Evolutionary conservation across 495 filamentous ascomycete species (phyloP), one percentile per base, ranked within the genome.

Genomic region (Hyaloscypha finlandica): DNA sequence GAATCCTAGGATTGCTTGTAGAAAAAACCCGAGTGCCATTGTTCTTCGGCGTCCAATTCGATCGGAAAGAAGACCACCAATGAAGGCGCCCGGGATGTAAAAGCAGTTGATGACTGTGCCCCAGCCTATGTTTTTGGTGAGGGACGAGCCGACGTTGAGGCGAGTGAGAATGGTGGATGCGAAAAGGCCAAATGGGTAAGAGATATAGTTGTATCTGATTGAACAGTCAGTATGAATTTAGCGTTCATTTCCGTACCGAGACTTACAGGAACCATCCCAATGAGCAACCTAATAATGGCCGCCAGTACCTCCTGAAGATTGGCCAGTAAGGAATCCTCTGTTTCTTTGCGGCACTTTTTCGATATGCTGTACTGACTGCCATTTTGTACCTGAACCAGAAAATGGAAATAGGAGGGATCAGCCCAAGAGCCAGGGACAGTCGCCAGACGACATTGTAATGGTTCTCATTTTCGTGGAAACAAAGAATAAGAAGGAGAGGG

Each of bases 371-470:
- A 2, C 80, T 80, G 67, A 83, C 81, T 16, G 81, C 71, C 77
- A 84, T 84, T 64, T 77, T 79, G 56, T 83, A 74, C 8, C 83
- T 78, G 69, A 85, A 84, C 70, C 80, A 82, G 62, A 84, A 83
- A 3, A 84, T 74, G 5, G 77, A 75, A n/a, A 84, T 66, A 6
- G 83, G 83, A 71, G 80, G 78, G 59, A 84, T 72, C 33, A 81
- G 78, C 19, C 81, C 82, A 52, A 85, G 77, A 2, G 69, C 68
- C 0, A 83, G 22, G 5, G 75, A 67, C 69, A 81, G 75, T 4
- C 55, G 48, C 81, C 80, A 81, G 8, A 81, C 80, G 8, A 79
- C 62, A 2, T 62, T 65, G 64, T 73, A 81, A 56, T 72, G 80
- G 2, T 68, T 71, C 67, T 81, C 79, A 63, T 79, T 81, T 25